Evolutionary conservation across 2,329 filamentous ascomycete species (phyloP).

Genomic region (Cercospora sesami): DNA sequence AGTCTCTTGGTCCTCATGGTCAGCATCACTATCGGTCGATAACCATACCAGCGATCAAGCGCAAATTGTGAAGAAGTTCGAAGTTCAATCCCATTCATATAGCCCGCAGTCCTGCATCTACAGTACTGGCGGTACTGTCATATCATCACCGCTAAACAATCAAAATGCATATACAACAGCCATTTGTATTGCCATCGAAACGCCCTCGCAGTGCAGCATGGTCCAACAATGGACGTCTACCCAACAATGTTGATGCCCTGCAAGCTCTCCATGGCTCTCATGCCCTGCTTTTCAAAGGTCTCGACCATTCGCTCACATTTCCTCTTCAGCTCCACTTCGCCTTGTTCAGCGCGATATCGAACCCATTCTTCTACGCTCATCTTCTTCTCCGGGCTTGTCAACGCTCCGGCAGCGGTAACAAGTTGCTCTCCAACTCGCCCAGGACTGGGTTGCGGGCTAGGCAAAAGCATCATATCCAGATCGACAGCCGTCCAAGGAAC

Average conservation of each 20-base stretch:
- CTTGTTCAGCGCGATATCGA: slow-evolving; percentile 72
- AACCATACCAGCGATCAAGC: not conserved
- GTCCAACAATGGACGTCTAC: slow-evolving; percentile 36
- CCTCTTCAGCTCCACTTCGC: slow-evolving; percentile 73
- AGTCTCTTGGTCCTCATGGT: not conserved
- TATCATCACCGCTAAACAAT: not conserved
- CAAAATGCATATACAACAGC: not conserved
- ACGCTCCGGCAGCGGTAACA: slow-evolving; percentile 53
- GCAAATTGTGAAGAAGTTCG: not conserved
- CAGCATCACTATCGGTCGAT: not conserved
- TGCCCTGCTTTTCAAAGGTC: slow-evolving; percentile 80
- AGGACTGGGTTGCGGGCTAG: slow-evolving; percentile 42
- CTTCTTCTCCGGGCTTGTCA: slow-evolving; percentile 74
- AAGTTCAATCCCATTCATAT: not conserved
- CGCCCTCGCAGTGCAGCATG: not conserved
- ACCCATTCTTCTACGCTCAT: slow-evolving; percentile 98
- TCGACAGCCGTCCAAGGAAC: slow-evolving; percentile 72
- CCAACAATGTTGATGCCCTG: slow-evolving; percentile 62
- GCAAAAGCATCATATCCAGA: slow-evolving; percentile 67
- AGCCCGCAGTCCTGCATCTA: not conserved
- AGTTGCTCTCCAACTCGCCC: slow-evolving; percentile 31
- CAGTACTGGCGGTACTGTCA: not conserved
- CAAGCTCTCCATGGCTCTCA: slow-evolving; percentile 71
- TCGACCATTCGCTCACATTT: slow-evolving; percentile 83
- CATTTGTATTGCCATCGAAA: not conserved